phyloP scores from a whole-genome alignment of 306 rosid species.

The Corylus avellana region DNA sequence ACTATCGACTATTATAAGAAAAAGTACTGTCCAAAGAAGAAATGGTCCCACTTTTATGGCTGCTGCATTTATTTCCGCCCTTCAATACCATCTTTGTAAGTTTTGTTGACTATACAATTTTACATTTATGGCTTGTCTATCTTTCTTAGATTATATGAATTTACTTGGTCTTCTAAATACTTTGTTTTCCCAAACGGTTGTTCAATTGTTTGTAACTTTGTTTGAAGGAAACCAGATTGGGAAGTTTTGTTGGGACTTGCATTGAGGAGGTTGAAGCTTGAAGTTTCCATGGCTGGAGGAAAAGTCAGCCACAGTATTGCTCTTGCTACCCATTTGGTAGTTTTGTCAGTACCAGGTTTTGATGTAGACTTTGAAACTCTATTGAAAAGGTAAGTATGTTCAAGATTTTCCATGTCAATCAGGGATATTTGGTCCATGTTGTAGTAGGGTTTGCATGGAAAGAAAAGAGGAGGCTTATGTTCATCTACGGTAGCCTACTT shows the following conservation, averaged over 20 bases:
- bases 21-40: slow-evolving; percentile 76
- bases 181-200: neutral
- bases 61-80: slow-evolving; percentile 65
- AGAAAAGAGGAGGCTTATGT: no score
- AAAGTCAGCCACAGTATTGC: slow-evolving; percentile 48
- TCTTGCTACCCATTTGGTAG: slow-evolving; percentile 74
- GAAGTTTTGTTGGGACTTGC: slow-evolving; percentile 47
- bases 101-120: slow-evolving; percentile 5
- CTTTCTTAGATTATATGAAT: neutral
- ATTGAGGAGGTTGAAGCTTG: slow-evolving; percentile 66
- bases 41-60: slow-evolving; percentile 68
- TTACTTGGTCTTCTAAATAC: neutral
- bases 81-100: slow-evolving; percentile 63
- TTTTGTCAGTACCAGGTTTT: slow-evolving; percentile 48
- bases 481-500: no score
- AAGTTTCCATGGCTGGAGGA: slow-evolving; percentile 78
- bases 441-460: no score
- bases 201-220: slow-evolving; percentile 28
- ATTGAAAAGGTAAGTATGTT: slow-evolving; percentile 45
- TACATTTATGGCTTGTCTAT: neutral
- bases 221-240: slow-evolving; percentile 66
- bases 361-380: slow-evolving; percentile 43
- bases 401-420: neutral
- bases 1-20: slow-evolving; percentile 57
- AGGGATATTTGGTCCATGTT: neutral